Conservation (phyloP, 495 filamentous ascomycete species). For the Tuber magnatum region DNA sequence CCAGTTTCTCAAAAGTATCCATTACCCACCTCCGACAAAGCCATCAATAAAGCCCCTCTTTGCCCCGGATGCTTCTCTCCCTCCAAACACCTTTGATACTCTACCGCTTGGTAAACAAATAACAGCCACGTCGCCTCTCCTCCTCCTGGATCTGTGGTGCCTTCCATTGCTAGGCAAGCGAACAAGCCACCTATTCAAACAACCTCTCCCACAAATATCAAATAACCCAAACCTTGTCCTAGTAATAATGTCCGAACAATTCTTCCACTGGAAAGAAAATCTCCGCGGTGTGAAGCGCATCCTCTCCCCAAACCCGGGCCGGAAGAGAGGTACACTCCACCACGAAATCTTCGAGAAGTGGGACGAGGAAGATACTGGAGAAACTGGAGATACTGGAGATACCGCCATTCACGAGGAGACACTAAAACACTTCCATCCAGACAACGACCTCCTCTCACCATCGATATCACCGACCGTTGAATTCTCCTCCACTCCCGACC, state of each 20-base stretch:
- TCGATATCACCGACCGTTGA: conserved; percentile 12
- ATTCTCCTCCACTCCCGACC: neutral
- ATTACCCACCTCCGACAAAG: conserved; percentile 46
- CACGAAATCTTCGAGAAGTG: conserved; percentile 34
- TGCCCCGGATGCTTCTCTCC: conserved; percentile 35
- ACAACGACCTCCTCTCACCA: conserved; percentile 16
- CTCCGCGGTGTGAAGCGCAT: conserved; percentile 53
- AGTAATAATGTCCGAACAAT: conserved; percentile 59
- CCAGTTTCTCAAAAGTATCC: conserved; percentile 66
- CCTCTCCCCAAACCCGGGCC: conserved; percentile 49
- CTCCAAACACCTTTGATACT: conserved; percentile 49
- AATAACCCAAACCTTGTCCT: conserved; percentile 49
- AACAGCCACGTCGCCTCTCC: conserved; percentile 52
- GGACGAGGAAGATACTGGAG: conserved; percentile 5
- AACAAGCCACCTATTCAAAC: conserved; percentile 53
- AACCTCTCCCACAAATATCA: conserved; percentile 61
- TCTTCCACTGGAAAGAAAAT: conserved; percentile 64
- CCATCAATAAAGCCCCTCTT: conserved; percentile 31
- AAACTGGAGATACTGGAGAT: neutral
- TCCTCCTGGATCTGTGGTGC: conserved; percentile 69
- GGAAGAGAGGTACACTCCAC: conserved; percentile 11
- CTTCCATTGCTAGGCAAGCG: conserved; percentile 55
- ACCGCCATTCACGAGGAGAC: neutral
- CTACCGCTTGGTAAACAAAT: conserved; percentile 55
- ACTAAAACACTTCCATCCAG: conserved; percentile 8